phyloP scores from a whole-genome alignment of 306 rosid species.

The Vigna radiata region DNA sequence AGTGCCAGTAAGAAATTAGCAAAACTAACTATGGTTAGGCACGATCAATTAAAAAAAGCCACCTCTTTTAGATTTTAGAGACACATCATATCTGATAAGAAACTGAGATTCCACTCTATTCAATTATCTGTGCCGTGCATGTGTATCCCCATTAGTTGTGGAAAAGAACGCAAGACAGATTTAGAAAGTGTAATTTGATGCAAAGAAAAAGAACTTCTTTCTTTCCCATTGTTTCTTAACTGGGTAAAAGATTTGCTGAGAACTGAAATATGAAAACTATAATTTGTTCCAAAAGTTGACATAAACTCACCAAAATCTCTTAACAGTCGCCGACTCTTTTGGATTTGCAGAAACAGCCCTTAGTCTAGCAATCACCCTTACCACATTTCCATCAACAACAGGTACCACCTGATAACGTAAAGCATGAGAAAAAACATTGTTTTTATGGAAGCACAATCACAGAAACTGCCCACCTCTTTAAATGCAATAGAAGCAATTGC shows the following conservation, averaged over 20 bases:
- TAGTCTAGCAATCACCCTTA: conserved; percentile 86
- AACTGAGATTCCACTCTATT: conserved; percentile 21
- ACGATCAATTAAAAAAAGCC: background rate
- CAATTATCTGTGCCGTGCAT: conserved; percentile 18
- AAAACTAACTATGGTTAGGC: background rate
- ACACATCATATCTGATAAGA: conserved; percentile 25
- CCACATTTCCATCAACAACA: conserved; percentile 95
- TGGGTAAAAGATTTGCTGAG: background rate
- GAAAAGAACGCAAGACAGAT: background rate
- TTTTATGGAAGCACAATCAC: conserved; percentile 39
- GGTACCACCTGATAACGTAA: conserved; percentile 76
- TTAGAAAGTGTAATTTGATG: background rate
- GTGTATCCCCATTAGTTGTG: conserved; percentile 12
- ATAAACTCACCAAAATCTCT: conserved; percentile 82
- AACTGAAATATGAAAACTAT: background rate
- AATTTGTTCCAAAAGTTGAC: conserved; percentile 32
- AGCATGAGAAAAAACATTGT: conserved; percentile 42
- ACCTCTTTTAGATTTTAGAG: conserved; percentile 9
- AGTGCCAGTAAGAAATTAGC: background rate
- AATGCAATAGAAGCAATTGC: conserved; percentile 96
- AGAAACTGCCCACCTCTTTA: conserved; percentile 65
- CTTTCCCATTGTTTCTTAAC: conserved; percentile 1
- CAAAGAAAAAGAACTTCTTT: background rate
- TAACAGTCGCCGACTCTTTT: conserved; percentile 65
- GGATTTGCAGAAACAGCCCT: conserved; percentile 80